Evolutionary conservation across 2,329 filamentous ascomycete species (phyloP), one percentile per base, ranked within the genome.

Genomic region (Alternaria arborescens): DNA sequence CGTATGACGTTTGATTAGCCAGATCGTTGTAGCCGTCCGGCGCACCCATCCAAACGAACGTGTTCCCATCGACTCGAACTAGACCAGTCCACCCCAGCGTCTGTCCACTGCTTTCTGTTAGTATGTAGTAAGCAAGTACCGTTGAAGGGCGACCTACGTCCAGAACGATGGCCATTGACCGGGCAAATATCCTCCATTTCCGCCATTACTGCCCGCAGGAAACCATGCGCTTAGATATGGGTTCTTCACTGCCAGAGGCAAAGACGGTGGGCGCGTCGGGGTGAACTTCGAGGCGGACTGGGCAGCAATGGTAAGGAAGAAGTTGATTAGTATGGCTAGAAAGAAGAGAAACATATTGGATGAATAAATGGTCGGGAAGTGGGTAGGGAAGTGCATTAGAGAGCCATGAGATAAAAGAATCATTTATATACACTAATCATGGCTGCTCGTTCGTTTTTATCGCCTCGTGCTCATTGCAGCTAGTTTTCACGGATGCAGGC

Each of bases 211-310:
- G 1, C 88, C 88, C 10, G 84, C 88, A 58, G 85, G 79, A 42
- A 90, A 82, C 89, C 90, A 92, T 14, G 88, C 86, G 72, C 87
- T 92, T 16, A 94, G 78, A 68, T 94, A 94, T 0, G 91, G 91
- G 10, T 88, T 90, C 63, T 87, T 88, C 44, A 94, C 91, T 43
- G 90, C 90, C 34, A 94, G 78, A 12, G 91, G 91, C 28, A 91
- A 82, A 1, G 90, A 85, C 16, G 90, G 90, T 42, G 89, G 89
- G 7, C 88, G 83, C 36, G 86, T 85, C 34, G 89, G 89, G 36
- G 79, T 82, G 72, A 91, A 91, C 2, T 82, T 86, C 10, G 88
- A 90, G 41, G 64, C 46, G 11, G 57, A 41, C 32, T 66, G 56
- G 24, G 64, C 56, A 34, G 60, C 55, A 42, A 58, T 53, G 36